Evolutionary conservation across 805 yeast species (phyloP).

Genomic region (Peterozyma xylosa): DNA sequence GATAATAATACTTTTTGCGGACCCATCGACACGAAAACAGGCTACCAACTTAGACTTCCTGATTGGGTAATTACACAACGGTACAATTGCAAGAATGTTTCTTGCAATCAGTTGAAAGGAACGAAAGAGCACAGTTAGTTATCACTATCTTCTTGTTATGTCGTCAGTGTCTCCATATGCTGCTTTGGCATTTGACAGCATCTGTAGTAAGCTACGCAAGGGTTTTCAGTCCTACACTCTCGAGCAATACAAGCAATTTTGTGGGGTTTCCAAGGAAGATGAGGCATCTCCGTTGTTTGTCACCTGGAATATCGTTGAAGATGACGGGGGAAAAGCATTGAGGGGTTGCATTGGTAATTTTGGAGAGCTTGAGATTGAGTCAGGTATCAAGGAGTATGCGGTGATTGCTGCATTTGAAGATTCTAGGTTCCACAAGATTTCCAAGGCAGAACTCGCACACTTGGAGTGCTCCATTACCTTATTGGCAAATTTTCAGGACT

Average conservation of each 20-base stretch:
- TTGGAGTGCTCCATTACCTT: slow-evolving; percentile 59
- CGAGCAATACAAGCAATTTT: slow-evolving; percentile 6
- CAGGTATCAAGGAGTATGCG: slow-evolving; percentile 59
- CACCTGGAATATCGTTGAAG: slow-evolving; percentile 62
- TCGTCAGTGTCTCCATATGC: slow-evolving; percentile 21
- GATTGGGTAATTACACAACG: background rate
- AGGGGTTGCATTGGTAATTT: slow-evolving; percentile 97
- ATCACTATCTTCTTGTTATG: too few species aligned
- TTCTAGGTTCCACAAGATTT: slow-evolving; percentile 65
- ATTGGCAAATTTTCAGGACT: slow-evolving; percentile 48
- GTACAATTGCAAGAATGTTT: background rate
- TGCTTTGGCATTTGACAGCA: slow-evolving; percentile 31
- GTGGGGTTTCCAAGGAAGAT: background rate
- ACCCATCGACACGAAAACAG: too few species aligned
- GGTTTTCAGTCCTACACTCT: slow-evolving; percentile 2
- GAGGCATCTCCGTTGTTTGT: slow-evolving; percentile 61
- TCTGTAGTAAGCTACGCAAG: slow-evolving; percentile 6
- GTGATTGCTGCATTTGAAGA: slow-evolving; percentile 72
- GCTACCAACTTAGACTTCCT: too few species aligned
- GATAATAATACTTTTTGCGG: too few species aligned
- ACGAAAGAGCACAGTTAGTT: too few species aligned
- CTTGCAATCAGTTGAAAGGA: background rate
- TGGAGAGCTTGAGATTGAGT: slow-evolving; percentile 38
- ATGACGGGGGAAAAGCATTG: slow-evolving; percentile 27
- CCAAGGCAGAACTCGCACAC: slow-evolving; percentile 39